These are phyloP conservation scores for Lithocarpus polystachyus DNA, from an alignment of 306 rosid species.

Conservation along the genomic window DNA sequence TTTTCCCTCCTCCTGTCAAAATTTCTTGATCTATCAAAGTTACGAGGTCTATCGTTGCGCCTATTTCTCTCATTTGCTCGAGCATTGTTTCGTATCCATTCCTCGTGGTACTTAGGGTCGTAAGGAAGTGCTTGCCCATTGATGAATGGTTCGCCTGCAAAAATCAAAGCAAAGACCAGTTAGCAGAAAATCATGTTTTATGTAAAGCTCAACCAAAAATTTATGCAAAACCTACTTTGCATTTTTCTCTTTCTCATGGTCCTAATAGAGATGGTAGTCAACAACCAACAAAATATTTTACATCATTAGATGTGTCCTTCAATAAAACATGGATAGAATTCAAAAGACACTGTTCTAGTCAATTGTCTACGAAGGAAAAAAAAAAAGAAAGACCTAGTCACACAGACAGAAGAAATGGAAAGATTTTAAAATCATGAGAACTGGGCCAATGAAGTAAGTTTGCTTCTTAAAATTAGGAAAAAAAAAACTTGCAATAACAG, in stretches of 20 bases:
- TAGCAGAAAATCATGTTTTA: background rate
- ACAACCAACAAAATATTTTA: background rate
- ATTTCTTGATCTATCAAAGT: slow-evolving; percentile 77
- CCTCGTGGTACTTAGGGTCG: slow-evolving; percentile 90
- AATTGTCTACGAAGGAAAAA: too few relatives aligned
- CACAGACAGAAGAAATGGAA: background rate
- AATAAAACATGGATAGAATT: background rate
- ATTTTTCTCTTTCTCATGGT: background rate
- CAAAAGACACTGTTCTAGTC: background rate
- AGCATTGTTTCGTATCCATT: slow-evolving; percentile 88
- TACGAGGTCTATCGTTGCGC: slow-evolving; percentile 87
- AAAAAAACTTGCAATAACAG: background rate
- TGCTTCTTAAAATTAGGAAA: background rate
- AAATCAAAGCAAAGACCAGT: slow-evolving; percentile 15
- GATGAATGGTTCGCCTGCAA: slow-evolving; percentile 89
- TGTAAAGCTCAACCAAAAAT: background rate
- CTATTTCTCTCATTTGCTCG: slow-evolving; percentile 94
- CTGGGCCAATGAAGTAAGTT: background rate
- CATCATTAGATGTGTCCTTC: background rate
- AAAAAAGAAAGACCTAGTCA: too few relatives aligned
- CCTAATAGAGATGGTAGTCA: background rate
- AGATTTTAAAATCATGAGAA: background rate
- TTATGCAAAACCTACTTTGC: background rate
- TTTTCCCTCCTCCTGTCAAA: slow-evolving; percentile 89
- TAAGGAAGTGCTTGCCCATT: slow-evolving; percentile 90